These are phyloP conservation scores for Trypanosoma cruzi DNA, from an alignment of 208 protist species.

Conservation along the genomic window DNA sequence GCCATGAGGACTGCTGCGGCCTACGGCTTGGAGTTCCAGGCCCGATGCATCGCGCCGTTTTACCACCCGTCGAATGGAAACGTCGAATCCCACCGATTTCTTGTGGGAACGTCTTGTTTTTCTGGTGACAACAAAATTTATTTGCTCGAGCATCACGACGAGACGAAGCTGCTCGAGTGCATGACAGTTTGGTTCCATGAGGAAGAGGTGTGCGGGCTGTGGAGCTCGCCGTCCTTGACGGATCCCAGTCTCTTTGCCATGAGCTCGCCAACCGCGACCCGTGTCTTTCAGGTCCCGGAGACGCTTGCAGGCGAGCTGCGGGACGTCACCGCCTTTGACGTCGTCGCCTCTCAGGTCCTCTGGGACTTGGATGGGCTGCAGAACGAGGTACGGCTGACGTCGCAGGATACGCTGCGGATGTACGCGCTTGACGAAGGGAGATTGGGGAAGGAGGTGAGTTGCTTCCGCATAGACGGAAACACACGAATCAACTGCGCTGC, in stretches of 20 bases:
- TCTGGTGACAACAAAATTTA: slow-evolving; percentile 72
- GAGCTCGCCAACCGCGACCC: slow-evolving; percentile 19
- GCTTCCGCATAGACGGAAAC: slow-evolving; percentile 27
- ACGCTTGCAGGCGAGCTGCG: slow-evolving; percentile 45
- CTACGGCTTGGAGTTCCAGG: slow-evolving; percentile 67
- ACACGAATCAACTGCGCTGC: slow-evolving; percentile 39
- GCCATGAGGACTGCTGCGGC: slow-evolving; percentile 45
- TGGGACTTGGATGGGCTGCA: slow-evolving; percentile 89
- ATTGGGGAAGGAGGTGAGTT: slow-evolving; percentile 37
- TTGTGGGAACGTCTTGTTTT: slow-evolving; percentile 63
- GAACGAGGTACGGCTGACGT: slow-evolving; percentile 44
- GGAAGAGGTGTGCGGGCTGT: slow-evolving; percentile 60
- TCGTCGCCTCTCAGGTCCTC: slow-evolving; percentile 41
- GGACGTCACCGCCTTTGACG: slow-evolving; percentile 29
- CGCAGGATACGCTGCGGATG: slow-evolving; percentile 32
- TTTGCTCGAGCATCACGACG: slow-evolving; percentile 74
- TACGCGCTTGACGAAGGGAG: slow-evolving; percentile 41
- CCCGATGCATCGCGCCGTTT: slow-evolving; percentile 52
- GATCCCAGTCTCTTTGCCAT: slow-evolving; percentile 52
- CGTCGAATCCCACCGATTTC: slow-evolving; percentile 58
- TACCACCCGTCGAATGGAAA: slow-evolving; percentile 46
- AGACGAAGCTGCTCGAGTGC: slow-evolving; percentile 62
- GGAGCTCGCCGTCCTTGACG: slow-evolving; percentile 59
- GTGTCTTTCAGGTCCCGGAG: slow-evolving; percentile 47
- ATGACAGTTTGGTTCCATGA: slow-evolving; percentile 58